Evolutionary conservation across 352 stramenopile genomes (phyloP).

Genomic region (Globisporangium carolinianum): DNA sequence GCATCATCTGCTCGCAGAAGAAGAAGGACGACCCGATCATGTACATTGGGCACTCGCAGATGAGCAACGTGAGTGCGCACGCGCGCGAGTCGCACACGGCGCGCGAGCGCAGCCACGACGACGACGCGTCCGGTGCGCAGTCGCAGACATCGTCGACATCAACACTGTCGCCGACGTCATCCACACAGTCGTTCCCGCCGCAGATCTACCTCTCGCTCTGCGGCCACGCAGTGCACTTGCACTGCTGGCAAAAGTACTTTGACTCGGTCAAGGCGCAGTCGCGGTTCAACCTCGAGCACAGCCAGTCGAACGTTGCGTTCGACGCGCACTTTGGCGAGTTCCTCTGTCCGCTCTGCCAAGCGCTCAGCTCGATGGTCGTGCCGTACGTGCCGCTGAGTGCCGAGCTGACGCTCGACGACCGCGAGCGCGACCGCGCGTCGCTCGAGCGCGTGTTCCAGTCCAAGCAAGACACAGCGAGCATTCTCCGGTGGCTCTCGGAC

Average conservation of each 20-base stretch:
- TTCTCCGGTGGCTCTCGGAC: constrained; percentile 52
- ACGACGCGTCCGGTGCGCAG: constrained; percentile 11
- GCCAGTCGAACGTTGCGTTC: constrained; percentile 77
- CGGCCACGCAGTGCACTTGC: constrained; percentile 86
- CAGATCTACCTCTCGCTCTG: constrained; percentile 78
- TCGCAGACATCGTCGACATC: not conserved
- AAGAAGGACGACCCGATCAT: constrained; percentile 79
- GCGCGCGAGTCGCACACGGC: constrained; percentile 20
- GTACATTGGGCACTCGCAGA: constrained; percentile 81
- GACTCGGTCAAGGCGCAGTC: constrained; percentile 76
- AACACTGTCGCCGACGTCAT: too few relatives aligned
- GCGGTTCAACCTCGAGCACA: constrained; percentile 61
- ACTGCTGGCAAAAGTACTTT: constrained; percentile 88
- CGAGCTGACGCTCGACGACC: constrained; percentile 49
- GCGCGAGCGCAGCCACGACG: constrained; percentile 6
- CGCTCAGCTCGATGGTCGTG: constrained; percentile 87
- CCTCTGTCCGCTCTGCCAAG: constrained; percentile 87
- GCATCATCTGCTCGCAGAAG: constrained; percentile 83
- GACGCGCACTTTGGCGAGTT: constrained; percentile 85
- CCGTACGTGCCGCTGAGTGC: constrained; percentile 61
- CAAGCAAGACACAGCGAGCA: constrained; percentile 62
- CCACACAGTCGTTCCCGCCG: constrained; percentile 30
- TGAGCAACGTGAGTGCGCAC: constrained; percentile 53
- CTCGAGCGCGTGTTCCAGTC: constrained; percentile 72
- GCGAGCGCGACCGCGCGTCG: constrained; percentile 43